Evolutionary conservation across 1,284 basidiomycete genomes (phyloP), one percentile per base, ranked within the genome.

Genomic region (Apiotrichum veenhuisii): DNA sequence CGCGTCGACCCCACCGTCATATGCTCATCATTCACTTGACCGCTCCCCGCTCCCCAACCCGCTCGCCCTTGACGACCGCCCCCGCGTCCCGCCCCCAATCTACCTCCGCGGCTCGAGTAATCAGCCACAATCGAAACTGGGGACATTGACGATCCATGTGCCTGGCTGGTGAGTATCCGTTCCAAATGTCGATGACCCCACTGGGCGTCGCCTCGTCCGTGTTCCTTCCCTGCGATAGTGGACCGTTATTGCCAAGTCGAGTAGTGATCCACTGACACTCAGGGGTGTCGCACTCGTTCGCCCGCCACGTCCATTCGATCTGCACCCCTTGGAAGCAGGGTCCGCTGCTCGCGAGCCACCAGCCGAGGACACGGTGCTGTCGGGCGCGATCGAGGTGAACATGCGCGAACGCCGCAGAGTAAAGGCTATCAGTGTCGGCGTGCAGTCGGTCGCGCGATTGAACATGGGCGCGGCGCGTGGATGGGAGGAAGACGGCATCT

Each of bases 401-500:
- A 76, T 76, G 74, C 70, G 72, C 51, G 73, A 77, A 46, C 63
- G 73, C 3, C 43, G 67, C 20, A 54, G 71, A 26, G 69, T 68
- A 18, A 65, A 69, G 50, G 65, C 68, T 2, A 75, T 77, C 53
- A 63, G 64, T 11, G 70, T 77, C 3, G 71, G 70, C n/a, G 64
- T 75, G 36, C 71, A 74, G 58, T 64, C 65, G 33, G 70, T 73
- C 9, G 66, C 65, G 36, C 59, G 58, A 25, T 25, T 75, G 40
- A 56, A 70, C 46, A 69, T 75, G 68, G 69, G 70, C 3, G 38
- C 27, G 2, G 14, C 46, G 15, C 55, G 73, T 20, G 67, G 65
- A 1, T 75, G 73, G 73, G 73, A 75, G 50, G 72, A 74, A 25
- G 73, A 75, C 49, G 73, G 72, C 22, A 66, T 75, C 22, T 74